Evolutionary conservation across 2,329 filamentous ascomycete species (phyloP), one percentile per base, ranked within the genome.

Genomic region (Phyllosticta paracitricarpa): DNA sequence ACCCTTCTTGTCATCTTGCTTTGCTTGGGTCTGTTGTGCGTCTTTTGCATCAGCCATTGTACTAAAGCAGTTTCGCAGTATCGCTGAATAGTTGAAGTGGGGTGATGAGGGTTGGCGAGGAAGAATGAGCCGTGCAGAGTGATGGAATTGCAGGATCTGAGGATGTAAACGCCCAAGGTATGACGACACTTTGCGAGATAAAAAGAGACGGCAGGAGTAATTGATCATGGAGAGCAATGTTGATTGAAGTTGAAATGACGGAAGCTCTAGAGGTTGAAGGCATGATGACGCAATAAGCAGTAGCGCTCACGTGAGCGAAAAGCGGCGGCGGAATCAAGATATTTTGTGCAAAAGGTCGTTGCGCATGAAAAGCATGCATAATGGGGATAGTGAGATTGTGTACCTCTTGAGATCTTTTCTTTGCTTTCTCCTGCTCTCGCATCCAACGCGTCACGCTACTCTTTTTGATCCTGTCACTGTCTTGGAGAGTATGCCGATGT

Each of bases 381-480:
- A 48, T 48, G 40, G 40, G 14, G n/a, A 48, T 48, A n/a, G 7
- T n/a, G 14, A n/a, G 14, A 48, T 4, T 33, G 54, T 61, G 40
- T 61, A 61, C 58, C 53, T 54, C 53, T 26, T 56, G 40, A 5
- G 22, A 72, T 74, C 84, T 88, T 72, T 84, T 89, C 58, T 79
- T 79, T 51, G 86, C 85, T 71, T 84, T 88, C 58, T 85, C 84
- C 66, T 82, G 81, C 70, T 85, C 85, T 55, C 86, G 75, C 60
- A 88, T 68, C 72, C 81, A 82, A 65, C 89, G 78, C 70, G 88
- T 81, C 5, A 91, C 86, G 65, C 85, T 91, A 64, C 89, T 91
- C 77, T 89, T 91, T 77, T 92, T 92, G 40, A 92, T 87, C 64
- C 85, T 82, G 69, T 92, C 89, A 67, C 88, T 91, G 67, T 87